Evolutionary conservation across 108 stramenopile genomes (phyloP).

Genomic region (Fragilariopsis cylindrus): DNA sequence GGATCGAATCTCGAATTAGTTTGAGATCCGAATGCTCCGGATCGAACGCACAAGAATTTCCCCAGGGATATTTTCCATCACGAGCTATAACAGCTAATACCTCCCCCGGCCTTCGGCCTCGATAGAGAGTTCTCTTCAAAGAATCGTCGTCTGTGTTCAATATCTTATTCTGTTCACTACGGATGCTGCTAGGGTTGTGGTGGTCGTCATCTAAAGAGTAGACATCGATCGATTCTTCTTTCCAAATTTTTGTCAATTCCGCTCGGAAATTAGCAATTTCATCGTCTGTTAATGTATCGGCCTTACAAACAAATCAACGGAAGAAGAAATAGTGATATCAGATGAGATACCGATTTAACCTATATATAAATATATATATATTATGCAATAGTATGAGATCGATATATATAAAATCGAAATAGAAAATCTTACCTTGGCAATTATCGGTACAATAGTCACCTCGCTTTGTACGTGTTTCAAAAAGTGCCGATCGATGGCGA

Average conservation of each 20-base stretch:
- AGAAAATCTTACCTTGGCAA: conserved; percentile 21
- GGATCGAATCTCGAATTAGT: conserved; percentile 29
- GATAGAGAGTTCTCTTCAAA: background rate
- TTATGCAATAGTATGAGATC: too few species aligned
- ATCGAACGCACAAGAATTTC: background rate
- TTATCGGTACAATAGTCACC: conserved; percentile 31
- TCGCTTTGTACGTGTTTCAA: conserved; percentile 32
- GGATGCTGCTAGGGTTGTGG: too few species aligned
- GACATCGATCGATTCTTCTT: conserved; percentile 14
- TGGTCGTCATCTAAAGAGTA: conserved; percentile 20
- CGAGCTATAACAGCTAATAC: conserved; percentile 28
- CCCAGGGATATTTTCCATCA: conserved; percentile 39
- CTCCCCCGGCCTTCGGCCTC: conserved; percentile 25
- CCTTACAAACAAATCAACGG: background rate
- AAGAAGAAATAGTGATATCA: too few species aligned
- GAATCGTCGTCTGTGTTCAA: background rate
- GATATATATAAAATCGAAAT: too few species aligned
- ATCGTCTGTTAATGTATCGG: conserved; percentile 38
- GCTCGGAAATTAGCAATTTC: conserved; percentile 27
- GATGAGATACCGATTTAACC: too few species aligned
- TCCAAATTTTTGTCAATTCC: conserved; percentile 8
- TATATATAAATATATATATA: too few species aligned
- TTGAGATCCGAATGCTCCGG: conserved; percentile 26
- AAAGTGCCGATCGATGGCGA: conserved; percentile 35
- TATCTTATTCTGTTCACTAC: background rate